Percentiles rank a stretch among this genome's conserved stretches.
These are phyloP conservation scores for Cryptosporidium ubiquitum DNA, from an alignment of 169 alveolate species.

Conservation along the genomic window DNA sequence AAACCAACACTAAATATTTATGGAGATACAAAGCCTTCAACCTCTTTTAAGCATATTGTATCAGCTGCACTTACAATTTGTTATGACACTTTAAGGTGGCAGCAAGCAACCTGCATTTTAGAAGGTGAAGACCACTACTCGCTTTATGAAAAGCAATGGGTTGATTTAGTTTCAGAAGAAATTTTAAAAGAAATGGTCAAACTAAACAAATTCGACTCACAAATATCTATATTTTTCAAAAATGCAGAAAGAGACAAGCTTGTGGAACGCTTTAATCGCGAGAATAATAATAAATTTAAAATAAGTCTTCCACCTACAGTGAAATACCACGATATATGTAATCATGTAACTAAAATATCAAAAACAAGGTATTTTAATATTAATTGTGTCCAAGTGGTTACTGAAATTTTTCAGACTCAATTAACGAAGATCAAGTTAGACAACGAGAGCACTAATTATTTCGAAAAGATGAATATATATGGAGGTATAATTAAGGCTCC, in stretches of 20 bases:
- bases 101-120: conserved; percentile 27
- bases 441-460: neutral
- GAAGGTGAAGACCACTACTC: conserved; percentile 14
- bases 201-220: neutral
- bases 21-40: conserved; percentile 42
- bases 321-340: conserved; percentile 46
- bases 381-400: conserved; percentile 29
- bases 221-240: conserved; percentile 40
- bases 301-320: conserved; percentile 26
- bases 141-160: conserved; percentile 53
- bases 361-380: conserved; percentile 63
- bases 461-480: conserved; percentile 2
- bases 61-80: conserved; percentile 50
- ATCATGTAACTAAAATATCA: conserved; percentile 14
- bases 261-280: neutral
- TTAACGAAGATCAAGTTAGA: neutral
- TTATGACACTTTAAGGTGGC: conserved; percentile 72
- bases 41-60: conserved; percentile 23
- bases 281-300: conserved; percentile 1
- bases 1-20: conserved; percentile 52
- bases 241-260: conserved; percentile 35
- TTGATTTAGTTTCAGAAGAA: conserved; percentile 72
- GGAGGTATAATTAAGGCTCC: conserved; percentile 18
- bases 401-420: conserved; percentile 54
- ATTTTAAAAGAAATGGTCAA: conserved; percentile 18